phyloP scores from a whole-genome alignment of 352 stramenopile genomes.

The Phytophthora pinifolia region DNA sequence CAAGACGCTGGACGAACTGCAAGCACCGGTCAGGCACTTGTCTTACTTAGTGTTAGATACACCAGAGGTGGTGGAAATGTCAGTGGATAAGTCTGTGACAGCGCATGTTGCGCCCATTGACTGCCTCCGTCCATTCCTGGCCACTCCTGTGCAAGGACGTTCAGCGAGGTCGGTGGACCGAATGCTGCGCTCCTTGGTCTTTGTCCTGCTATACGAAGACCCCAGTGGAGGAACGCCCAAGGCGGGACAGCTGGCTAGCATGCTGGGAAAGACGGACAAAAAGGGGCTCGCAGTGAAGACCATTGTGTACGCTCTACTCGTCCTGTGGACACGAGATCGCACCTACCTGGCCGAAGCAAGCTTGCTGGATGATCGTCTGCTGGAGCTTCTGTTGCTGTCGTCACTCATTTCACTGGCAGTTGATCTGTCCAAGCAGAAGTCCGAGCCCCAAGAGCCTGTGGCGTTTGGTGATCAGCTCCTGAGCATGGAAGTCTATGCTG shows the following conservation, averaged over 20 bases:
- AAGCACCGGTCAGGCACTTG: constrained; percentile 42
- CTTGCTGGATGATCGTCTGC: constrained; percentile 38
- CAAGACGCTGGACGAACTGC: constrained; percentile 41
- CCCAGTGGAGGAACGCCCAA: constrained; percentile 31
- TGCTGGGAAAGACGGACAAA: constrained; percentile 40
- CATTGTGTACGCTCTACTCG: constrained; percentile 53
- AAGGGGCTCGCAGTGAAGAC: constrained; percentile 43
- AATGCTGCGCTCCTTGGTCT: constrained; percentile 50
- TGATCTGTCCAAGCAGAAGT: constrained; percentile 32
- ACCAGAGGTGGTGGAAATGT: constrained; percentile 42
- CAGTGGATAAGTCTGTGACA: constrained; percentile 18
- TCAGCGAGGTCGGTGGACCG: constrained; percentile 35
- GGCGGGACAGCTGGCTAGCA: constrained; percentile 25
- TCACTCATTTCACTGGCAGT: constrained; percentile 47
- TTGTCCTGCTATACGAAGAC: constrained; percentile 44
- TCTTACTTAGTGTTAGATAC: constrained; percentile 56
- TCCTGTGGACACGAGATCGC: constrained; percentile 54
- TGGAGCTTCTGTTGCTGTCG: constrained; percentile 62
- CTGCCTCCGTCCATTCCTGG: constrained; percentile 38
- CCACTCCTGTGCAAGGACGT: constrained; percentile 29
- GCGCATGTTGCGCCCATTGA: constrained; percentile 29
- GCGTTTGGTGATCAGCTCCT: constrained; percentile 39
- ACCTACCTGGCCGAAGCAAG: constrained; percentile 27
- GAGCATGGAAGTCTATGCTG: constrained; percentile 52
- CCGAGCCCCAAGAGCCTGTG: constrained; percentile 5